phyloP scores from a whole-genome alignment of 768 basidiomycete species.

The Polyporus arcularius region DNA sequence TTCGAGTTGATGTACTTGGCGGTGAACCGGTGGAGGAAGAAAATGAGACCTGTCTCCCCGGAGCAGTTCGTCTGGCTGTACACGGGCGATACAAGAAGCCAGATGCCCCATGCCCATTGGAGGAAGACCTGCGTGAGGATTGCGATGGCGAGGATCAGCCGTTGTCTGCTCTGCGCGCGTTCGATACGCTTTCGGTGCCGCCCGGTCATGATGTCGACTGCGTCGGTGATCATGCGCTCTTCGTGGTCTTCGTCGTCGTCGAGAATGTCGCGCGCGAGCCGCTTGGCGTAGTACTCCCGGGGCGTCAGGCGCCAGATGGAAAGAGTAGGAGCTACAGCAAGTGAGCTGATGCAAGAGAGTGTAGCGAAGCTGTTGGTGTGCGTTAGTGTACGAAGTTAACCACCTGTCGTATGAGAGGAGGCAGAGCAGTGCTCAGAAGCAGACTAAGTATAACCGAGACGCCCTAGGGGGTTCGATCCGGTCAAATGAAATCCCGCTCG shows the following conservation, averaged over 20 bases:
- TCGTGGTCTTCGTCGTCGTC: not conserved
- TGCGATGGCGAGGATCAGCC: conserved; percentile 27
- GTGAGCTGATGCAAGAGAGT: conserved; percentile 29
- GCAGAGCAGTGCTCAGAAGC: no score
- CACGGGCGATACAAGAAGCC: conserved; percentile 24
- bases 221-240: not conserved
- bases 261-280: conserved; percentile 15
- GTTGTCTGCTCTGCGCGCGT: conserved; percentile 20
- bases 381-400: no score
- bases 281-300: conserved; percentile 16
- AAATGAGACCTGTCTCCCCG: conserved; percentile 20
- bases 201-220: conserved; percentile 2
- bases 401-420: no score
- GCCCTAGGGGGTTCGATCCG: no score
- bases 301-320: conserved; percentile 29
- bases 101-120: conserved; percentile 31
- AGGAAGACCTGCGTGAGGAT: conserved; percentile 29
- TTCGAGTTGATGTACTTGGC: conserved; percentile 18
- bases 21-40: conserved; percentile 22
- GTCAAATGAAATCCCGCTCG: not conserved
- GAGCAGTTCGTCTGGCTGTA: conserved; percentile 27
- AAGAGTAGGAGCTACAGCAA: conserved; percentile 28
- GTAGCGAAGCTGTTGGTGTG: conserved; percentile 20
- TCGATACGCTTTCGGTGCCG: conserved; percentile 17
- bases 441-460: no score